Percentiles rank a stretch among this genome's conserved stretches.
Evolutionary conservation across 1,284 basidiomycete genomes (phyloP).

Genomic region (Trametes pubescens): DNA sequence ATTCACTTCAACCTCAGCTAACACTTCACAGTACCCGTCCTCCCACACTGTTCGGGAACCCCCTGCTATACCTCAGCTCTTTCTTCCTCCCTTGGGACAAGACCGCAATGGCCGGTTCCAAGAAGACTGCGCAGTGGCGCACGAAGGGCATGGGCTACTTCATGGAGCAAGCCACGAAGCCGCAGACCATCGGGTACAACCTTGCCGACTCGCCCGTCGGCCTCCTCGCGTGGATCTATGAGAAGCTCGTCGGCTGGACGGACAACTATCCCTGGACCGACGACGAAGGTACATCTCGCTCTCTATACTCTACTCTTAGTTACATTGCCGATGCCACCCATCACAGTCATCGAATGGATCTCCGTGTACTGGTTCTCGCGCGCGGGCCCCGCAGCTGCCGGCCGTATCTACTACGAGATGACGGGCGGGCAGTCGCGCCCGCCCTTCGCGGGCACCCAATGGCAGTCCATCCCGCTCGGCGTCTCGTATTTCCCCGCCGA

Average conservation of each 20-base stretch:
- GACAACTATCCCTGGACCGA: conserved; percentile 60
- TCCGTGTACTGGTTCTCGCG: conserved; percentile 68
- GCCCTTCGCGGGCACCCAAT: conserved; percentile 3
- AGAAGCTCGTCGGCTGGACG: conserved; percentile 61
- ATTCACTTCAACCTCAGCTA: too few relatives aligned
- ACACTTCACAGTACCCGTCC: neutral
- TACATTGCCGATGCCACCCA: neutral
- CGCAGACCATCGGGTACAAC: conserved; percentile 65
- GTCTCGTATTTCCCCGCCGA: conserved; percentile 60
- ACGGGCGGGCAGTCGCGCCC: conserved; percentile 2
- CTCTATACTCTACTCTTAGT: neutral
- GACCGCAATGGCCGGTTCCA: conserved; percentile 40
- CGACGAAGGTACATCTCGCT: conserved; percentile 51
- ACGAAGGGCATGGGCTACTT: conserved; percentile 50
- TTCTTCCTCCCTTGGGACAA: conserved; percentile 25
- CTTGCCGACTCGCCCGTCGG: conserved; percentile 65
- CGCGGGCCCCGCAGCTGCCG: conserved; percentile 58
- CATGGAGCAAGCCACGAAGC: conserved; percentile 54
- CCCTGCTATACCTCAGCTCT: conserved; percentile 10
- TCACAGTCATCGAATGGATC: conserved; percentile 62
- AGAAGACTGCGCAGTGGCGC: conserved; percentile 43
- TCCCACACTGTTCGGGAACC: conserved; percentile 14
- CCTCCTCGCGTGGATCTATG: conserved; percentile 67
- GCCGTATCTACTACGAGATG: conserved; percentile 61
- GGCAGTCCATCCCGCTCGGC: conserved; percentile 55